A percentile compares a stretch with the other conserved stretches of the same genome.
Conservation (phyloP, 306 rosid species). For the Ammopiptanthus mongolicus region DNA sequence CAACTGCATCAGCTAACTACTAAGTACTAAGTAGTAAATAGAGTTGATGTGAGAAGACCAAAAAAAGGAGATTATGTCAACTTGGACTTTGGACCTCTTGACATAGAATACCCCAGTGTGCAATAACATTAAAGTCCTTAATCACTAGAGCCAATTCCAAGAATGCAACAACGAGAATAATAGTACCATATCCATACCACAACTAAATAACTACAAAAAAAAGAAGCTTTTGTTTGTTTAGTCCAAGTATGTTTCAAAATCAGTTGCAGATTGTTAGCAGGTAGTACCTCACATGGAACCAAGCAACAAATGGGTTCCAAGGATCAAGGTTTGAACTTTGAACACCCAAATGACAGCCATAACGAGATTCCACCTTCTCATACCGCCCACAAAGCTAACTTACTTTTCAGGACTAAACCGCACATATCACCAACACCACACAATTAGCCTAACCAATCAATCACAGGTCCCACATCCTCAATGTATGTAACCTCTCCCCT, state of each 20-base stretch:
- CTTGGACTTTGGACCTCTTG: slow-evolving; percentile 27
- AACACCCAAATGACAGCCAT: slow-evolving; percentile 39
- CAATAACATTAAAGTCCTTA: slow-evolving; percentile 19
- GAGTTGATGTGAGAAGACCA: slow-evolving; percentile 25
- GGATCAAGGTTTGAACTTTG: slow-evolving; percentile 24
- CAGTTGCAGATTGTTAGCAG: slow-evolving; percentile 32
- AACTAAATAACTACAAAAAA: slow-evolving; percentile 5
- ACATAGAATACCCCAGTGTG: slow-evolving; percentile 17
- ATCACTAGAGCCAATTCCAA: slow-evolving; percentile 12
- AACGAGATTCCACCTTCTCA: slow-evolving; percentile 56
- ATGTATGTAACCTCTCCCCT: slow-evolving; percentile 14
- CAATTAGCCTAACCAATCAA: slow-evolving; percentile 44
- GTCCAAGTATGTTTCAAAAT: slow-evolving; percentile 27
- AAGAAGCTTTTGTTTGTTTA: background rate
- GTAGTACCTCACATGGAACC: slow-evolving; percentile 24
- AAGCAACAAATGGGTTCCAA: slow-evolving; percentile 28
- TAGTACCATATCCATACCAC: background rate
- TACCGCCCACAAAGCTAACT: slow-evolving; percentile 47
- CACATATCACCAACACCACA: slow-evolving; percentile 39
- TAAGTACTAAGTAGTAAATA: background rate
- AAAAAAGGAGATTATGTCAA: slow-evolving; percentile 25
- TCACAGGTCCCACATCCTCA: slow-evolving; percentile 71
- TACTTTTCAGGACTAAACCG: slow-evolving; percentile 49
- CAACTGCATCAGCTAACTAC: background rate
- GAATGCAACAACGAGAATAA: slow-evolving; percentile 18